Evolutionary conservation across 2,329 filamentous ascomycete genomes (phyloP).

Genomic region (Didymella pinodella): DNA sequence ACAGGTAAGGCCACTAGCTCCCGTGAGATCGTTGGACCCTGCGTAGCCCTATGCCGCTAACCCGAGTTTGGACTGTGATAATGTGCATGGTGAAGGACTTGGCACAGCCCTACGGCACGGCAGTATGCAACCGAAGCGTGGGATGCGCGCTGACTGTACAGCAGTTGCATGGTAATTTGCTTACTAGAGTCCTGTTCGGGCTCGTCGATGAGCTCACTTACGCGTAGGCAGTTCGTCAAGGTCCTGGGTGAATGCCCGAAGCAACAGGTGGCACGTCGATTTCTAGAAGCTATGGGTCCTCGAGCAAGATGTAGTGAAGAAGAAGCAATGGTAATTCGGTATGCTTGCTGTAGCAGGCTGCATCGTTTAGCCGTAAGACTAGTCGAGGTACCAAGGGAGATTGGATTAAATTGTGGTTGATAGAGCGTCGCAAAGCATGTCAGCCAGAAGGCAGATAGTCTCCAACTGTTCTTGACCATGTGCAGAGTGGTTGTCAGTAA

Average conservation of each 20-base stretch:
- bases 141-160: conserved; percentile 5
- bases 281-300: not conserved
- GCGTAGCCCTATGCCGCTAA: conserved; percentile 4
- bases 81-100: conserved; percentile 10
- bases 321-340: not conserved
- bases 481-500: not conserved
- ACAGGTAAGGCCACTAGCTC: conserved; percentile 4
- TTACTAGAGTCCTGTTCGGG: not conserved
- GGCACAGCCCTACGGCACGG: conserved; percentile 8
- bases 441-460: conserved; percentile 1
- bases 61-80: conserved; percentile 2
- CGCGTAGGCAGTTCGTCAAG: not conserved
- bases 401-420: not conserved
- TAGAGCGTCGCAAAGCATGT: not conserved
- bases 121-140: conserved; percentile 1
- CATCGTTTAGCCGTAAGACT: not conserved
- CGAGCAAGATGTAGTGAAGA: not conserved
- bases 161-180: not conserved
- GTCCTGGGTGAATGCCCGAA: not conserved
- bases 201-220: not conserved
- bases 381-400: not conserved
- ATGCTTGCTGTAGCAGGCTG: not conserved
- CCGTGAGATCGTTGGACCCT: conserved; percentile 12
- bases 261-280: not conserved
- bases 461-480: not conserved